Conservation (phyloP, 1,284 basidiomycete species). For the Ustilago cynodontis region DNA sequence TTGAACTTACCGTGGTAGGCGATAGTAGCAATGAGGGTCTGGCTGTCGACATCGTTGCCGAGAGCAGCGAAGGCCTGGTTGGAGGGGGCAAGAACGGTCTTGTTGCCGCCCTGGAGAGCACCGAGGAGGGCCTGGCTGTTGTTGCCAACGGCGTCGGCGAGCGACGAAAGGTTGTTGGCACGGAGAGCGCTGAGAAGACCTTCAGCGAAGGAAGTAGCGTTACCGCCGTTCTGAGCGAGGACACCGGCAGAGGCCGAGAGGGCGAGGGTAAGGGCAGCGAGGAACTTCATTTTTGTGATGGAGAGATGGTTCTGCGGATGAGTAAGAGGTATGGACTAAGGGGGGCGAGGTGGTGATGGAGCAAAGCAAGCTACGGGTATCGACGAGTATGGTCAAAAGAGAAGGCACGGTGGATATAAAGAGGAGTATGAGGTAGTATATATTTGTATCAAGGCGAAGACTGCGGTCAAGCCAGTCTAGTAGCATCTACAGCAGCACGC, state of each 20-base stretch:
- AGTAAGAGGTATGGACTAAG: background rate
- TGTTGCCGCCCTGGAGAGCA: conserved; percentile 51
- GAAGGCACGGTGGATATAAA: background rate
- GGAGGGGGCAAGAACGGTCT: conserved; percentile 71
- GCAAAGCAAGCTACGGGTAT: conserved; percentile 4
- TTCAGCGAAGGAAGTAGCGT: conserved; percentile 51
- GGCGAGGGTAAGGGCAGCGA: conserved; percentile 39
- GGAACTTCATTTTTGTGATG: conserved; percentile 53
- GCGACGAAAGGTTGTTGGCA: conserved; percentile 47
- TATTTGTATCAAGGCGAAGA: conserved; percentile 14
- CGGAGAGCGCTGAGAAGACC: conserved; percentile 50
- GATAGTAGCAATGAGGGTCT: conserved; percentile 73
- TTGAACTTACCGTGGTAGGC: conserved; percentile 74
- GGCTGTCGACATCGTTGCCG: conserved; percentile 69
- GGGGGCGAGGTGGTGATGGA: background rate
- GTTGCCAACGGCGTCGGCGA: conserved; percentile 52
- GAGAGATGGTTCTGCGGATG: no score
- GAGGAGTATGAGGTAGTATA: conserved; percentile 7
- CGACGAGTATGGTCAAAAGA: conserved; percentile 15
- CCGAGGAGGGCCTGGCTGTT: conserved; percentile 35
- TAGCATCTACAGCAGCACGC: background rate
- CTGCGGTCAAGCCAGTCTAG: conserved; percentile 3
- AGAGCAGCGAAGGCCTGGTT: conserved; percentile 69
- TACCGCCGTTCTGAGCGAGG: conserved; percentile 38
- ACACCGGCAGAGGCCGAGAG: conserved; percentile 44